These are phyloP conservation scores for Pyricularia sp. DNA, from an alignment of 2,329 filamentous ascomycete species.

Conservation along the genomic window DNA sequence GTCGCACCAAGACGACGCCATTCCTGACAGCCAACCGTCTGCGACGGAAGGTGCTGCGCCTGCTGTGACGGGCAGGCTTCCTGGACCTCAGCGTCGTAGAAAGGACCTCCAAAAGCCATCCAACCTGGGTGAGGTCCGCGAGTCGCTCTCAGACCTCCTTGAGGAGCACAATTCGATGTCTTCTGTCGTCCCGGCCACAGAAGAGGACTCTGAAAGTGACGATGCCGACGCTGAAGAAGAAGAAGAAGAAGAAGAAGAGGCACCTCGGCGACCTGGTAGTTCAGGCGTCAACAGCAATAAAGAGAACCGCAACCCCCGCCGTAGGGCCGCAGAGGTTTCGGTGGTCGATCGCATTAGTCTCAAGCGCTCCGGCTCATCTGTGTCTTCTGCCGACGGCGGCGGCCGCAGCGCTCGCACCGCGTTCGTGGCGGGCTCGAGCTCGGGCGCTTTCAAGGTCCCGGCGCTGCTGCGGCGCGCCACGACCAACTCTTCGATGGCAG, in stretches of 20 bases:
- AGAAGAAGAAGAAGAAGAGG: slow-evolving; percentile 24
- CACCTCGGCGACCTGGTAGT: slow-evolving; percentile 7
- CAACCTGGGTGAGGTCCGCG: slow-evolving; percentile 66
- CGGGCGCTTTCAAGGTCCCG: slow-evolving; percentile 50
- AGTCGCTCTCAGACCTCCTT: slow-evolving; percentile 71
- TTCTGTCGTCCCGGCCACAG: slow-evolving; percentile 29
- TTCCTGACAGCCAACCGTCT: slow-evolving; percentile 40
- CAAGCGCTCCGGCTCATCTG: slow-evolving; percentile 38
- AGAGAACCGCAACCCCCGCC: slow-evolving; percentile 32
- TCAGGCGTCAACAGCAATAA: slow-evolving; percentile 23
- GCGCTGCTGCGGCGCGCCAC: slow-evolving; percentile 62
- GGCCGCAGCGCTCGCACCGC: slow-evolving; percentile 34
- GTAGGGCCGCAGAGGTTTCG: slow-evolving; percentile 42
- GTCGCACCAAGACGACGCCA: slow-evolving; percentile 18
- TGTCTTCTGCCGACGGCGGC: slow-evolving; percentile 16
- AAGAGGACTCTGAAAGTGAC: slow-evolving; percentile 31
- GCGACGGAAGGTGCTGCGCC: slow-evolving; percentile 18
- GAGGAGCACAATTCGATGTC: slow-evolving; percentile 46
- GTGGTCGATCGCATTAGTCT: slow-evolving; percentile 66
- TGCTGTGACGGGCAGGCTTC: slow-evolving; percentile 10
- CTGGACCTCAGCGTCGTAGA: slow-evolving; percentile 36
- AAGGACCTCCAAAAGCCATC: slow-evolving; percentile 53
- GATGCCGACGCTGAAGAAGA: slow-evolving; percentile 35
- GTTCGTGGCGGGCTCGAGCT: slow-evolving; percentile 31
- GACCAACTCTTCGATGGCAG: slow-evolving; percentile 32